Base-by-base conservation (phyloP, 1,284 basidiomycete genomes). In the Stygiomarasmius scandens region DNA sequence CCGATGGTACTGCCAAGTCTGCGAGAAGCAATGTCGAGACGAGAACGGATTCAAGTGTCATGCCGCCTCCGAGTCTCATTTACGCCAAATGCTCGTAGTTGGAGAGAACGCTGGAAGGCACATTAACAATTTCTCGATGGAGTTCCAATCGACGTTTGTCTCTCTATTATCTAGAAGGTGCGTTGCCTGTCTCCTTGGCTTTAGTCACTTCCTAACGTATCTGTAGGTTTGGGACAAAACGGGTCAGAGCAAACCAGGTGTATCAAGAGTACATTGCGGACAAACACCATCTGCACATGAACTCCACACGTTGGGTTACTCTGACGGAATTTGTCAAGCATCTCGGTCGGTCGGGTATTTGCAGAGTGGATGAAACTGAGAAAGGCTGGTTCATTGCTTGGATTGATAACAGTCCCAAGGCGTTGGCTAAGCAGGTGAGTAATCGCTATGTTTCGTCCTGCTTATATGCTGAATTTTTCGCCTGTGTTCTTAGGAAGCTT, bases 231-330 rank as follows among this genome's bases (percentile, higher is more conserved):
- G 92, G 92, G 9, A 98, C 95, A 1, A 95, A 96, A 71, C 91
- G 95, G 50, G 93, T 97, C 24, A 85, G 88, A 62, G 95, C 95
- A 38, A 99, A 99, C 71, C 89, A 87, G 52, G 96, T 99, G 16
- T 99, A 99, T 70, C 96, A 99, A 74, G 97, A 99, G 73, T 96
- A 93, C 75, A 99, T 99, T 65, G 85, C 93, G 59, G 96, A 98
- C 76, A 96, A 96, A 74, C 74, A 83, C 52, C 97, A 99, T 73
- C 79, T 96, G 23, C 97, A 99, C 77, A 99, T 99, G 97, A 99
- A 99, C 74, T 81, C 96, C 4, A 99, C 97, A 10, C 87, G 93
- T 60, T 99, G 97, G 96, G 93, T 97, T 23, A 97, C 96, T 10
- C 82, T 99, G 59, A 92, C 92, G 11, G 96, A 97, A 68, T 99